phyloP scores from a whole-genome alignment of 2,329 filamentous ascomycete species.

The Thielaviopsis punctulata region DNA sequence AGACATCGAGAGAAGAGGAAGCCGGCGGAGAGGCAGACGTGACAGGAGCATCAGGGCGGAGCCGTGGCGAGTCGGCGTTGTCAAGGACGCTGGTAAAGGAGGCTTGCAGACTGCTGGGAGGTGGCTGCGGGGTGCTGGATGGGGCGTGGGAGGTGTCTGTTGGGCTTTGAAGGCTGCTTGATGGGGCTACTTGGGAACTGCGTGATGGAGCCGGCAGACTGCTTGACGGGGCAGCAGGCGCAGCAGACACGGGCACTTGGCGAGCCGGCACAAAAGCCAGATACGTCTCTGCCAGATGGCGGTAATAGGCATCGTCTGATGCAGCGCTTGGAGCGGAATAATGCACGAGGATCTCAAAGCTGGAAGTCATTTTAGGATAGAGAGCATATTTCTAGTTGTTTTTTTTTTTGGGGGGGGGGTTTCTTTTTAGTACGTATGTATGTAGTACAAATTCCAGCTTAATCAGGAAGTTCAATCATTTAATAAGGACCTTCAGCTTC shows the following conservation, averaged over 20 bases:
- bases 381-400: no score
- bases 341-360: slow-evolving; percentile 39
- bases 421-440: no score
- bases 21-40: neutral
- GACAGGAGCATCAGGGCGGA: neutral
- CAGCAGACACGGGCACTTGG: neutral
- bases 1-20: neutral
- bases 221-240: no score
- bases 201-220: no score
- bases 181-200: no score
- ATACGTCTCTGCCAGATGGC: slow-evolving; percentile 33
- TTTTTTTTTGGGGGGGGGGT: no score
- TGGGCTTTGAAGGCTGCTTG: neutral
- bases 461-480: no score
- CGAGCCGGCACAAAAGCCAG: slow-evolving; percentile 26
- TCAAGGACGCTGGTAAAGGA: slow-evolving; percentile 30
- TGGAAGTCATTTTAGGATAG: no score
- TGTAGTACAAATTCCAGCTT: no score
- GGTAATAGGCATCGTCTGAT: slow-evolving; percentile 31
- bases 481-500: no score
- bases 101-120: slow-evolving; percentile 23
- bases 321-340: slow-evolving; percentile 32
- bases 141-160: slow-evolving; percentile 27
- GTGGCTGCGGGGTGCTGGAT: slow-evolving; percentile 29
- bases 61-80: slow-evolving; percentile 23